Evolutionary conservation across 75 land plant genomes (phyloP).

Genomic region (Sequoia sempervirens): DNA sequence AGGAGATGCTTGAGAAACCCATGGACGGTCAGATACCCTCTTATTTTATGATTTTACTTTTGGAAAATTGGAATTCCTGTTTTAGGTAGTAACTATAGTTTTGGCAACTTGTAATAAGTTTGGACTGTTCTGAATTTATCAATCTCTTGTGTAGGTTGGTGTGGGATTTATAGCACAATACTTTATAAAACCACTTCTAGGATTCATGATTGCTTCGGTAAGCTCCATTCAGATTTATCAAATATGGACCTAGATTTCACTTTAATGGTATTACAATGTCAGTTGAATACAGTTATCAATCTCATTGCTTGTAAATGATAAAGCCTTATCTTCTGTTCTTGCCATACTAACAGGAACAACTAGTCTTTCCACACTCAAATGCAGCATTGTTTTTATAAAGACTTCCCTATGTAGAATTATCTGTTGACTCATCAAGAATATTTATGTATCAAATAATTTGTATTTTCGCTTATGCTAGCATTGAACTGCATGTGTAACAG

Average conservation of each 20-base stretch:
- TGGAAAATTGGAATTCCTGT: conserved; percentile 2
- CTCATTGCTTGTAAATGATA: background rate
- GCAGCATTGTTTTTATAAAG: background rate
- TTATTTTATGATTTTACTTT: conserved; percentile 6
- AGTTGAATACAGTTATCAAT: background rate
- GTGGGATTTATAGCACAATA: conserved; percentile 96
- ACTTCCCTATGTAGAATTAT: background rate
- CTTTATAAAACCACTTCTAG: conserved; percentile 76
- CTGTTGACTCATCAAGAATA: conserved; percentile 1
- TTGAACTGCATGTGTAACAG: conserved; percentile 23
- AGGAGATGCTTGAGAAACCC: conserved; percentile 87
- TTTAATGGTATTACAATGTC: background rate
- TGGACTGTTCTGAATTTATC: background rate
- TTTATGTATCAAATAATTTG: background rate
- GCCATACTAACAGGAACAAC: background rate
- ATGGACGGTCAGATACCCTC: conserved; percentile 73
- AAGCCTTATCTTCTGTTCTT: background rate
- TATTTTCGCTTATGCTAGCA: background rate
- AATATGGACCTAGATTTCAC: background rate
- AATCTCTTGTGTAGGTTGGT: conserved; percentile 59
- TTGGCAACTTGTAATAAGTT: background rate
- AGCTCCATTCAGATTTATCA: background rate
- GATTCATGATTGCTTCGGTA: conserved; percentile 87
- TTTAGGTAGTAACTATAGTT: background rate
- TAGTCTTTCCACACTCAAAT: background rate